phyloP scores from a whole-genome alignment of 2,329 filamentous ascomycete species.

The Pyrenophora seminiperda region DNA sequence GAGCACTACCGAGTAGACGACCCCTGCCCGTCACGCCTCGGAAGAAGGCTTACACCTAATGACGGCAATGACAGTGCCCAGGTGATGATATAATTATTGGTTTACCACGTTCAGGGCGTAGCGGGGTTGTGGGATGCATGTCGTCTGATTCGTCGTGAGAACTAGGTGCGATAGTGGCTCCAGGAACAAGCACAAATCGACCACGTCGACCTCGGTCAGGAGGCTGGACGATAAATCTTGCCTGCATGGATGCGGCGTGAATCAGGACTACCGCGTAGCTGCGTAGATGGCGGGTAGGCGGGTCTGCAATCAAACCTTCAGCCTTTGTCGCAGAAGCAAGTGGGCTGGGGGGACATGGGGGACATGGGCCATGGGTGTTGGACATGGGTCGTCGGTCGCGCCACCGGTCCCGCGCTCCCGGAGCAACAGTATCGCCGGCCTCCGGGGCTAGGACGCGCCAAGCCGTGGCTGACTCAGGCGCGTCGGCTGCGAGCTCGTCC shows the following conservation, averaged over 20 bases:
- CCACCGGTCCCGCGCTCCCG: neutral
- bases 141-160: constrained; percentile 13
- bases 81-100: constrained; percentile 17
- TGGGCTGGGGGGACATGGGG: neutral
- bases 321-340: neutral
- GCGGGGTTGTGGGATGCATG: constrained; percentile 1
- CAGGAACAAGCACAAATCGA: constrained; percentile 19
- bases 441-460: constrained; percentile 13
- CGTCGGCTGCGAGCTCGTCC: constrained; percentile 17
- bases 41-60: constrained; percentile 6
- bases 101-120: constrained; percentile 12
- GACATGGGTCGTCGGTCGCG: neutral
- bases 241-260: constrained; percentile 3
- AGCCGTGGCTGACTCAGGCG: constrained; percentile 15
- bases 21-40: constrained; percentile 17
- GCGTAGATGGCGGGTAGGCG: neutral
- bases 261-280: constrained; percentile 8
- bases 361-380: neutral
- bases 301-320: constrained; percentile 9
- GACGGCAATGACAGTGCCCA: constrained; percentile 5
- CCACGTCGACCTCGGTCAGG: constrained; percentile 4
- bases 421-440: constrained; percentile 4
- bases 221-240: neutral
- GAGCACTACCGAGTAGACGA: constrained; percentile 14
- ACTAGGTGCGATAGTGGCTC: neutral